Percentiles rank a stretch among this genome's conserved stretches.
phyloP scores from a whole-genome alignment of 129 eudicot species.

The Flaveria bidentis region DNA sequence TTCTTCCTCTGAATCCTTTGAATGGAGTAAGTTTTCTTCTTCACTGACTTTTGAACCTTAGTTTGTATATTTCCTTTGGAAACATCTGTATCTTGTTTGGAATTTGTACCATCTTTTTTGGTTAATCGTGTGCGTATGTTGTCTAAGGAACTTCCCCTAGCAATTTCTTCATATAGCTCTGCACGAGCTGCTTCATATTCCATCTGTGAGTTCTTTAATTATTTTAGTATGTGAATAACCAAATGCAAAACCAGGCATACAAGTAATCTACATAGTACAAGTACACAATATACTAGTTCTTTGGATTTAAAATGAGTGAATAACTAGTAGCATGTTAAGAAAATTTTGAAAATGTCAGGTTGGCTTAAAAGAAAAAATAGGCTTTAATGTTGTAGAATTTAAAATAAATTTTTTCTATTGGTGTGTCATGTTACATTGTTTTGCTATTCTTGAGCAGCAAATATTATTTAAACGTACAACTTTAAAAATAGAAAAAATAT shows the following conservation, averaged over 20 bases:
- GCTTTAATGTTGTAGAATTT: background rate
- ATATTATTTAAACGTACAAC: background rate
- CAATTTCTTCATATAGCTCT: constrained; percentile 73
- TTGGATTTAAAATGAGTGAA: background rate
- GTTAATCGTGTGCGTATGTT: constrained; percentile 60
- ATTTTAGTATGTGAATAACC: constrained; percentile 22
- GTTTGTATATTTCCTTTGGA: constrained; percentile 52
- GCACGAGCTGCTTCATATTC: constrained; percentile 88
- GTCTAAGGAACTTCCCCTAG: constrained; percentile 66
- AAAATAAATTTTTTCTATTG: background rate
- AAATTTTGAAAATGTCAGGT: background rate
- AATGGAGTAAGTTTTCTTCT: constrained; percentile 37
- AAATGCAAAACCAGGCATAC: constrained; percentile 3
- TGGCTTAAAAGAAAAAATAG: background rate
- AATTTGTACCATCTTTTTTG: constrained; percentile 48
- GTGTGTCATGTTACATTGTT: background rate
- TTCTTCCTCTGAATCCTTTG: constrained; percentile 72
- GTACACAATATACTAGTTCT: constrained; percentile 4
- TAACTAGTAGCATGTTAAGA: background rate
- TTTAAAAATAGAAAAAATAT: background rate
- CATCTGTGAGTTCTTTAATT: constrained; percentile 41
- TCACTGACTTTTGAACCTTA: constrained; percentile 54
- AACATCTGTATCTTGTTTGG: constrained; percentile 15
- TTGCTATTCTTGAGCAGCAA: constrained; percentile 19
- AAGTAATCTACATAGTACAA: constrained; percentile 10